These are phyloP conservation scores for Colletotrichum sp. DNA, from an alignment of 2,329 filamentous ascomycete genomes.

Conservation along the genomic window DNA sequence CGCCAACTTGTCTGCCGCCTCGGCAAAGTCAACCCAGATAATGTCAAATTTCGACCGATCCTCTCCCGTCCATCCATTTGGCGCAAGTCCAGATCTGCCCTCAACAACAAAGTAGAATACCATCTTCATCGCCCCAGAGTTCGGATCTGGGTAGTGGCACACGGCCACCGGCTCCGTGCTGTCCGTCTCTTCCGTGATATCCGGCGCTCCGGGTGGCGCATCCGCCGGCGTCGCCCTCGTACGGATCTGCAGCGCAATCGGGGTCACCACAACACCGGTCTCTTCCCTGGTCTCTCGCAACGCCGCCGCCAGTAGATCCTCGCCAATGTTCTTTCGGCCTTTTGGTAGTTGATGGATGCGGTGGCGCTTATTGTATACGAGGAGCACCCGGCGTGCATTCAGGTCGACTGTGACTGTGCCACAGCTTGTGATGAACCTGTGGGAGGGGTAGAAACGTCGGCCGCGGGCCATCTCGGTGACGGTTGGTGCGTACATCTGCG, in stretches of 20 bases:
- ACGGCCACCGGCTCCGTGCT: neutral
- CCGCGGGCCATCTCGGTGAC: slow-evolving; percentile 9
- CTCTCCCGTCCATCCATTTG: neutral
- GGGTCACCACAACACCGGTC: slow-evolving; percentile 44
- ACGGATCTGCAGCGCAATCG: slow-evolving; percentile 43
- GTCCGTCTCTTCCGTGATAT: slow-evolving; percentile 25
- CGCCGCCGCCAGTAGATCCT: slow-evolving; percentile 45
- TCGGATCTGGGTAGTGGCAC: slow-evolving; percentile 6
- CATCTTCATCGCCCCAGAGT: slow-evolving; percentile 39
- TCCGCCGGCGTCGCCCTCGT: slow-evolving; percentile 45
- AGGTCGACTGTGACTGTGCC: slow-evolving; percentile 51
- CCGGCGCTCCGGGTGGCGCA: neutral
- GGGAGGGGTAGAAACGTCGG: slow-evolving; percentile 41
- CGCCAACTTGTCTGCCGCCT: slow-evolving; percentile 26
- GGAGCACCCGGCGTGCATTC: slow-evolving; percentile 37
- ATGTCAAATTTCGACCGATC: slow-evolving; percentile 32
- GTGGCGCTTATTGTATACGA: slow-evolving; percentile 47
- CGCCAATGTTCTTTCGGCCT: slow-evolving; percentile 52
- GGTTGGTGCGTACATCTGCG: slow-evolving; percentile 1
- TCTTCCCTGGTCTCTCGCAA: slow-evolving; percentile 54
- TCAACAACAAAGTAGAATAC: slow-evolving; percentile 45
- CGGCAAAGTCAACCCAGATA: slow-evolving; percentile 28
- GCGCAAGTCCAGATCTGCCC: slow-evolving; percentile 28
- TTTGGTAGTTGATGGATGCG: slow-evolving; percentile 52
- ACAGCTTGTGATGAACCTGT: slow-evolving; percentile 48